These are phyloP conservation scores for Calophaca sinica DNA, from an alignment of 306 rosid species.

Conservation along the genomic window DNA sequence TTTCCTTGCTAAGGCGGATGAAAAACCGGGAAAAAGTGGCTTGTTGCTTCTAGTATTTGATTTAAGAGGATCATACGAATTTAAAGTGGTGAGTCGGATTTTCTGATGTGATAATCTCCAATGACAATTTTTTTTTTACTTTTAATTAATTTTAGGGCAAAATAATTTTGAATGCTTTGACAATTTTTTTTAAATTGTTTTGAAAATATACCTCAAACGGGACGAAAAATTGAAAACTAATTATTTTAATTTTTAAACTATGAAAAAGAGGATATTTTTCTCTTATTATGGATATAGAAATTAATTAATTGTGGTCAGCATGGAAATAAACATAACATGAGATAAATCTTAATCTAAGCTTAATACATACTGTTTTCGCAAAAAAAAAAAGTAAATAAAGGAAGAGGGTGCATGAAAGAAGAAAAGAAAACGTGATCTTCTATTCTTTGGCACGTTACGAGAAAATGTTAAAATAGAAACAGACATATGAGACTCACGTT, in stretches of 20 bases:
- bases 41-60: slow-evolving; percentile 33
- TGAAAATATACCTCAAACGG: not conserved
- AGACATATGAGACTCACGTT: not conserved
- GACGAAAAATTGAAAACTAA: not conserved
- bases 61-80: not conserved
- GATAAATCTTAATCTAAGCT: not conserved
- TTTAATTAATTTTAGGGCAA: not conserved
- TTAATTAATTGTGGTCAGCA: not conserved
- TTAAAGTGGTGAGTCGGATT: not conserved
- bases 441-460: not conserved
- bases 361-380: not conserved
- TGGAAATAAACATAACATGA: not conserved
- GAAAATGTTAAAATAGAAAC: not conserved
- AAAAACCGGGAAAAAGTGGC: not conserved
- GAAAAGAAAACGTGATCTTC: not conserved
- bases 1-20: not conserved
- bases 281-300: not conserved
- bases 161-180: not conserved
- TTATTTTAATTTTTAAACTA: not conserved
- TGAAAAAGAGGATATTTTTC: not conserved
- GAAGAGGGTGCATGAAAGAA: not conserved
- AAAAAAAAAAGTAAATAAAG: no score
- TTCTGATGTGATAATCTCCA: not conserved
- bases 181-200: not conserved
- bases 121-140: not conserved